Conservation (phyloP, 2,329 filamentous ascomycete species). For the Aspergillus tubingensis region DNA sequence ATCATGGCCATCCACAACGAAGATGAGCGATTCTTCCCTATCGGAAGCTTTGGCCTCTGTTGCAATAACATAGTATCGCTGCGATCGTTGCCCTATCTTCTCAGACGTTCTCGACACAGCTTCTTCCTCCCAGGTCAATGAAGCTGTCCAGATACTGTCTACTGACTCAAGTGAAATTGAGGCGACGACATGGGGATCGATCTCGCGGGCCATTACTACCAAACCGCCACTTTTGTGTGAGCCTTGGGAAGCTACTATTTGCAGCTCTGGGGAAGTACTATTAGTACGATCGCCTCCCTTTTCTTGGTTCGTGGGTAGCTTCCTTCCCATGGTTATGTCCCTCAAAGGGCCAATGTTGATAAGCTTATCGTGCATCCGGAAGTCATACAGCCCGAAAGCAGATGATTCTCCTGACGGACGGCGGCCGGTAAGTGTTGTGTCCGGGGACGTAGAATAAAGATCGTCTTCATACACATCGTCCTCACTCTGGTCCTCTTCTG, state of each 20-base stretch:
- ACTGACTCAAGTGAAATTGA: conserved; percentile 72
- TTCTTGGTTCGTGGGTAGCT: conserved; percentile 46
- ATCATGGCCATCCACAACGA: conserved; percentile 70
- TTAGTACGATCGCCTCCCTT: conserved; percentile 49
- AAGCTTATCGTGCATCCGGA: conserved; percentile 75
- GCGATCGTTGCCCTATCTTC: conserved; percentile 57
- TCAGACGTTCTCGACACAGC: conserved; percentile 52
- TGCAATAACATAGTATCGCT: conserved; percentile 78
- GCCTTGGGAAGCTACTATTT: conserved; percentile 58
- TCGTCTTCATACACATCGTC: conserved; percentile 62
- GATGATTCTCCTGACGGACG: conserved; percentile 25
- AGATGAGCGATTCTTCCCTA: conserved; percentile 76
- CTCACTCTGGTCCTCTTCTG: conserved; percentile 60
- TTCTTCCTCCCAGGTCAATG: conserved; percentile 47
- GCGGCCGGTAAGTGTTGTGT: conserved; percentile 18
- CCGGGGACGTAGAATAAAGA: conserved; percentile 44
- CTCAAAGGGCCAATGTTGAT: conserved; percentile 78
- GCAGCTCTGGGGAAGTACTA: conserved; percentile 43
- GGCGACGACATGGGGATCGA: conserved; percentile 71
- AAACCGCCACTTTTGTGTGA: conserved; percentile 65
- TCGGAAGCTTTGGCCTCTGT: conserved; percentile 67
- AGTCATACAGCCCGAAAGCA: conserved; percentile 61
- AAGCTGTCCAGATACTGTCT: conserved; percentile 80
- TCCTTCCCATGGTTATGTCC: conserved; percentile 69
- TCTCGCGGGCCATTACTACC: conserved; percentile 73